Percentiles rank a stretch among this genome's conserved stretches.
Evolutionary conservation across 495 filamentous ascomycete species (phyloP).

Genomic region (Neurospora tetrasperma): DNA sequence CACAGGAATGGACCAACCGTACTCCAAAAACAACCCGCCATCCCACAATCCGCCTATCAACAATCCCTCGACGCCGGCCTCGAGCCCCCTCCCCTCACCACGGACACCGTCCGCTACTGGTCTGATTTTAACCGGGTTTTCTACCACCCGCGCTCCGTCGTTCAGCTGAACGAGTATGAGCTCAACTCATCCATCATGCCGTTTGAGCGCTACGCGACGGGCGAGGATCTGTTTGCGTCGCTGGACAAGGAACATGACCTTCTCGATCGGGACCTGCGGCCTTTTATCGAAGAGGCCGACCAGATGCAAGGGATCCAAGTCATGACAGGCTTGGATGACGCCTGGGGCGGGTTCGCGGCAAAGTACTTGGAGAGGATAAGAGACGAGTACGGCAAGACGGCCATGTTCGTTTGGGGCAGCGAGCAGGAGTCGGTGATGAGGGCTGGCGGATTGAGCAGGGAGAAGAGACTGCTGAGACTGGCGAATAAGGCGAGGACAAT

Average conservation of each 20-base stretch:
- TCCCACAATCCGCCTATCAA: conserved; percentile 65
- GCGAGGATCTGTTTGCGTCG: conserved; percentile 71
- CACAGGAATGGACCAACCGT: conserved; percentile 60
- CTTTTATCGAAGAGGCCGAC: conserved; percentile 88
- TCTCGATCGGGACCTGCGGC: conserved; percentile 76
- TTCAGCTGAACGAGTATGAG: conserved; percentile 84
- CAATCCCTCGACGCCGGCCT: conserved; percentile 61
- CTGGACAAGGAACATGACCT: conserved; percentile 81
- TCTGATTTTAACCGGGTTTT: conserved; percentile 87
- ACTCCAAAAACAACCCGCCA: conserved; percentile 53
- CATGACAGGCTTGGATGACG: conserved; percentile 70
- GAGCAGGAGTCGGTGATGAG: conserved; percentile 1
- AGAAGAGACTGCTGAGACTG: conserved; percentile 38
- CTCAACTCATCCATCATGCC: conserved; percentile 65
- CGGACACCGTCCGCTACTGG: conserved; percentile 78
- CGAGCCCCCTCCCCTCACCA: conserved; percentile 49
- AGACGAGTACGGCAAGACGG: conserved; percentile 84
- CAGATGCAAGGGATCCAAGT: conserved; percentile 82
- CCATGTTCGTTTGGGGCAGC: conserved; percentile 65
- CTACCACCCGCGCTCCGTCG: conserved; percentile 81
- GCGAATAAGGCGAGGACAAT: conserved; percentile 63
- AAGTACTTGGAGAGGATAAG: conserved; percentile 69
- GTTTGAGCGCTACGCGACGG: conserved; percentile 70
- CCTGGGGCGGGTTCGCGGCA: conserved; percentile 82
- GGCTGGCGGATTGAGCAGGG: conserved; percentile 14